Percentiles rank a stretch among this genome's conserved stretches.
phyloP scores from a whole-genome alignment of 1,284 basidiomycete genomes.

The Cryptococcus sp. region DNA sequence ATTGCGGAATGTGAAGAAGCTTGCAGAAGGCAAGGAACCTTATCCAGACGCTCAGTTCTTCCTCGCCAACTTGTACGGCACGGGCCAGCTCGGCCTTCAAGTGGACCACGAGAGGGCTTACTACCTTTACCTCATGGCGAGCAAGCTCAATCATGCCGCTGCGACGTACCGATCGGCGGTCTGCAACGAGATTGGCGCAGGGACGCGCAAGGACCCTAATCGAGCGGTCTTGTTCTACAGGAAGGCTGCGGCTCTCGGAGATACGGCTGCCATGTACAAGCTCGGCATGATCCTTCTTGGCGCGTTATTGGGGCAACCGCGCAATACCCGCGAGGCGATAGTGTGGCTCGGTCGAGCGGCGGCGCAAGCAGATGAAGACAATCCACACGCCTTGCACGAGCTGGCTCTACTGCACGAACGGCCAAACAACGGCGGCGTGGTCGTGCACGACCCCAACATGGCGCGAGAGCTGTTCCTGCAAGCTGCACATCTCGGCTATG shows the following conservation, averaged over 20 bases:
- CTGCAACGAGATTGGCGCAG: slow-evolving; percentile 99
- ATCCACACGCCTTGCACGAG: slow-evolving; percentile 96
- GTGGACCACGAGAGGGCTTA: slow-evolving; percentile 98
- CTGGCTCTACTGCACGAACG: slow-evolving; percentile 89
- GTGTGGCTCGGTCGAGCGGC: slow-evolving; percentile 94
- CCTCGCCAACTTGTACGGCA: slow-evolving; percentile 95
- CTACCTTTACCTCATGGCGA: slow-evolving; percentile 95
- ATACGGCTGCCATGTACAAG: slow-evolving; percentile 99
- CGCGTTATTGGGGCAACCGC: slow-evolving; percentile 78
- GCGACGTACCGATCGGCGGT: slow-evolving; percentile 97
- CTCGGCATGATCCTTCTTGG: slow-evolving; percentile 92
- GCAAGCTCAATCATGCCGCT: slow-evolving; percentile 93
- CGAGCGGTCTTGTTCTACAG: slow-evolving; percentile 94
- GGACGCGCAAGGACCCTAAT: slow-evolving; percentile 84
- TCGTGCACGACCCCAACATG: slow-evolving; percentile 59
- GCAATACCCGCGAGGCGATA: slow-evolving; percentile 87
- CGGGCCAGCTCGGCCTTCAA: slow-evolving; percentile 87
- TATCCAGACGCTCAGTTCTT: slow-evolving; percentile 99
- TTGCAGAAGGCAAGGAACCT: slow-evolving; percentile 63
- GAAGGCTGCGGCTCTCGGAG: slow-evolving; percentile 92
- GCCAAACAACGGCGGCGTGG: slow-evolving; percentile 39
- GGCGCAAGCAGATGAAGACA: slow-evolving; percentile 96
- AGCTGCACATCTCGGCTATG: slow-evolving; percentile 91
- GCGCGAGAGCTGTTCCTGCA: slow-evolving; percentile 88
- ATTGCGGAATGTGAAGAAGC: slow-evolving; percentile 85